Evolutionary conservation across 2,329 filamentous ascomycete genomes (phyloP).

Genomic region (Hypocrella siamensis): DNA sequence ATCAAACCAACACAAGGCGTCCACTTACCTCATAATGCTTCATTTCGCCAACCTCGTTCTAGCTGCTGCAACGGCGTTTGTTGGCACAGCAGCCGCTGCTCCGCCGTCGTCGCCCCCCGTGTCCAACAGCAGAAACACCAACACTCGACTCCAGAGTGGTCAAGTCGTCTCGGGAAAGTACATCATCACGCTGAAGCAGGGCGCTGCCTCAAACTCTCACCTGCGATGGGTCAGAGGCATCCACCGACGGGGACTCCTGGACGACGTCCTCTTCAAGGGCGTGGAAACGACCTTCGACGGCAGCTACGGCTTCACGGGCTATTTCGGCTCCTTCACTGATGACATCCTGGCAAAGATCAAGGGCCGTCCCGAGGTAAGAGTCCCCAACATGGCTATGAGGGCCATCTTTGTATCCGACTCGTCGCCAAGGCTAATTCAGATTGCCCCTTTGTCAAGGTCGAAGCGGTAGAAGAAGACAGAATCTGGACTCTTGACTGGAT

Average conservation of each 20-base stretch:
- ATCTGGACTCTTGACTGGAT: slow-evolving; percentile 13
- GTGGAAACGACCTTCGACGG: slow-evolving; percentile 15
- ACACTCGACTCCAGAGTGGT: slow-evolving; percentile 2
- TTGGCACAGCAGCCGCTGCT: too few species aligned
- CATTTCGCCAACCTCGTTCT: too few species aligned
- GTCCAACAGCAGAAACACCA: too few species aligned
- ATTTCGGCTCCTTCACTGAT: slow-evolving; percentile 25
- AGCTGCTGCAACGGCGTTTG: too few species aligned
- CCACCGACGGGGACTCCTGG: slow-evolving; percentile 35
- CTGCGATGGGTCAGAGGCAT: slow-evolving; percentile 33
- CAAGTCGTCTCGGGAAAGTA: slow-evolving; percentile 27
- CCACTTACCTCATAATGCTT: too few species aligned
- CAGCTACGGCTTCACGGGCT: slow-evolving; percentile 20
- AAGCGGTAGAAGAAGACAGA: slow-evolving; percentile 13
- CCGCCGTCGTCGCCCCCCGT: too few species aligned
- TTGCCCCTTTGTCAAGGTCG: slow-evolving; percentile 9
- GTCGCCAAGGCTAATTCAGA: not conserved
- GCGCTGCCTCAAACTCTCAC: slow-evolving; percentile 27
- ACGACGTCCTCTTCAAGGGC: slow-evolving; percentile 22
- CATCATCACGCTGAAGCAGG: slow-evolving; percentile 46
- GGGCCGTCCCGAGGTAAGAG: slow-evolving; percentile 23
- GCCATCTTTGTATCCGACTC: slow-evolving; percentile 22
- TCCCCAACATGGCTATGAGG: slow-evolving; percentile 5
- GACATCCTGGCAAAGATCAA: slow-evolving; percentile 24
- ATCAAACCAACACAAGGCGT: too few species aligned